A percentile compares a stretch with the other conserved stretches of the same genome.
These are phyloP conservation scores for Eragrostis curvula DNA, from an alignment of 176 grass and related monocot genomes.

Conservation along the genomic window DNA sequence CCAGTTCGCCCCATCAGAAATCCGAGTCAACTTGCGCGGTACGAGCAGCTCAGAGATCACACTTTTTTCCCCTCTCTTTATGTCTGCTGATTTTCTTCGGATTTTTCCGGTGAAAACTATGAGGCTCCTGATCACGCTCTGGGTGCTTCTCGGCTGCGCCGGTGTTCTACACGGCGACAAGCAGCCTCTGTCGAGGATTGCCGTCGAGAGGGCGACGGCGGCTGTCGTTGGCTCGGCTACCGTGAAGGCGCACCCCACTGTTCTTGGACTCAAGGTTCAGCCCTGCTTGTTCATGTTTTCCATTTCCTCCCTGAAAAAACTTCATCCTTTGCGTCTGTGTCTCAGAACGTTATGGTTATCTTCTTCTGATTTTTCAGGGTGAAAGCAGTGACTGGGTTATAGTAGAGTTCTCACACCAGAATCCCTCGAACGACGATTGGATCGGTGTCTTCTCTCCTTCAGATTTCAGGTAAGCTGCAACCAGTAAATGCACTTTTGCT, in stretches of 20 bases:
- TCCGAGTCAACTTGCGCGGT: background rate
- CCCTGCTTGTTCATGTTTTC: background rate
- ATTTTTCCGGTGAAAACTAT: background rate
- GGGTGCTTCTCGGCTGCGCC: background rate
- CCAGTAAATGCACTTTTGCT: too few species aligned
- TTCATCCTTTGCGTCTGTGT: background rate
- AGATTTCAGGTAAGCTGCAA: constrained; percentile 62
- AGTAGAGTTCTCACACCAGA: constrained; percentile 47
- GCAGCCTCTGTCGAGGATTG: constrained; percentile 62
- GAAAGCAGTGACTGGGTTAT: constrained; percentile 62
- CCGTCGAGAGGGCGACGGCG: constrained; percentile 44
- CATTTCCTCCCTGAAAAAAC: too few species aligned
- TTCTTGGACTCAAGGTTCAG: constrained; percentile 56
- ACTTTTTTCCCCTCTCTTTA: too few species aligned
- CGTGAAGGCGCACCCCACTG: constrained; percentile 50
- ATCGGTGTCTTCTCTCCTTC: constrained; percentile 72
- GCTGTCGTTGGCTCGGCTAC: constrained; percentile 32
- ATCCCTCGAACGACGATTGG: constrained; percentile 57
- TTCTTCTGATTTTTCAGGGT: constrained; percentile 42
- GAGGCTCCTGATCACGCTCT: background rate
- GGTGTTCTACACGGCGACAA: background rate
- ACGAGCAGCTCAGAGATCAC: too few species aligned
- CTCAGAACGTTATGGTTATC: background rate
- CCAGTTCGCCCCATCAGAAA: background rate
- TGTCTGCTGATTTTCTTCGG: background rate